A percentile compares a stretch with the other conserved stretches of the same genome.
Evolutionary conservation across 208 protist genomes (phyloP).

Genomic region (Polymyxa betae): DNA sequence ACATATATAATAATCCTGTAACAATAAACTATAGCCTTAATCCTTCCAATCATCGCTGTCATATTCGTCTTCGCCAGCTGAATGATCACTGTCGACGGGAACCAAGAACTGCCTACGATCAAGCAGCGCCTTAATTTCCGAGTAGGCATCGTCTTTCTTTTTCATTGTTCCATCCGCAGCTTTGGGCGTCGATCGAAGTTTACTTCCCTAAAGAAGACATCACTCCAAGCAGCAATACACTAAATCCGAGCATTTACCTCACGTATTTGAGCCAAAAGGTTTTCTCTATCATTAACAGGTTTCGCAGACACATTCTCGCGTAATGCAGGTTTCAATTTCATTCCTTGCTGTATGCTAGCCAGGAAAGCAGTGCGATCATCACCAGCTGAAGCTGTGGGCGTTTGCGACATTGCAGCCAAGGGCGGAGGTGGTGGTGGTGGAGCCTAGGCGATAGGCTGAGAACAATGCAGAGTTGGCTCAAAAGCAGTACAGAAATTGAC

Average conservation of each 20-base stretch:
- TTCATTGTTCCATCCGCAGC: background rate
- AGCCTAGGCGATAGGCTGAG: background rate
- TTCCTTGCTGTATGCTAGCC: conserved; percentile 21
- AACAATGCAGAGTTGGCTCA: background rate
- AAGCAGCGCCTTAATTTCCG: conserved; percentile 37
- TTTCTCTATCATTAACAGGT: background rate
- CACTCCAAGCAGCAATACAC: background rate
- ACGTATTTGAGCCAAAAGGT: conserved; percentile 9
- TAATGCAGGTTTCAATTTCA: background rate
- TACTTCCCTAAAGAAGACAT: background rate
- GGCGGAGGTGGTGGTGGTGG: conserved; percentile 32
- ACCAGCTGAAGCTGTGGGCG: background rate
- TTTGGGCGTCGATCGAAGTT: conserved; percentile 3
- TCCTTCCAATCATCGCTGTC: conserved; percentile 34
- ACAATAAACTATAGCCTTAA: background rate
- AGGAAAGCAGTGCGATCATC: background rate
- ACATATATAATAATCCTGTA: too few relatives aligned
- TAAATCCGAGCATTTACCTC: background rate
- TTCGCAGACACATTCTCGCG: background rate
- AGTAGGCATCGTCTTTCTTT: conserved; percentile 28
- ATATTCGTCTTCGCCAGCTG: background rate
- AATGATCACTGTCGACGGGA: conserved; percentile 16
- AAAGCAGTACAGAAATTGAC: background rate
- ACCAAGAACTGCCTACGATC: conserved; percentile 29
- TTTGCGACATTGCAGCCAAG: background rate